phyloP scores from a whole-genome alignment of 2,329 filamentous ascomycete genomes.

The Gremmenia infestans region DNA sequence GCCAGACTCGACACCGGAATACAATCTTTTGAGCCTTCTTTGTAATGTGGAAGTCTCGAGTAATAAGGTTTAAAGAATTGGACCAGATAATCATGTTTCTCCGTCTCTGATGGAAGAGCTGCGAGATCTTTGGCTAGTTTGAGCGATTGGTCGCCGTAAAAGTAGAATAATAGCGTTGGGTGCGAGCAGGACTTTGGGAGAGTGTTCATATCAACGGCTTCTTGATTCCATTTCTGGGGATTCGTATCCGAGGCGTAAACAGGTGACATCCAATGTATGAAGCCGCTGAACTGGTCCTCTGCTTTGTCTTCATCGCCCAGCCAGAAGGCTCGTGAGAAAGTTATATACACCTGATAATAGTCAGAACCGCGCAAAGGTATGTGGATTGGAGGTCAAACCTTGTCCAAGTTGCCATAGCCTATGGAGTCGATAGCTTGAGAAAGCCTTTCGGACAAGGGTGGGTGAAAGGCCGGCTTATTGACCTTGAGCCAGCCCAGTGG shows the following conservation, averaged over 20 bases:
- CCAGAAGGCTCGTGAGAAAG: constrained; percentile 62
- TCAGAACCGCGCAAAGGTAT: constrained; percentile 1
- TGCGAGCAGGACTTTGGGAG: constrained; percentile 46
- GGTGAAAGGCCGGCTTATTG: constrained; percentile 38
- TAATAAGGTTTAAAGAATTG: constrained; percentile 60
- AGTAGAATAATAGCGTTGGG: constrained; percentile 65
- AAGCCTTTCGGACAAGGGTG: constrained; percentile 39
- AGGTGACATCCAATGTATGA: constrained; percentile 57
- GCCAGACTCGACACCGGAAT: constrained; percentile 50
- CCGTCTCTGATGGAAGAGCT: constrained; percentile 9
- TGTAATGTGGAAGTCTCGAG: constrained; percentile 56
- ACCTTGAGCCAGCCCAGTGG: constrained; percentile 47
- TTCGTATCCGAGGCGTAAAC: constrained; percentile 47
- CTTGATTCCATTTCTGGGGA: constrained; percentile 52
- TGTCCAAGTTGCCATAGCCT: constrained; percentile 46
- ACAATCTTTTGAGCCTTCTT: constrained; percentile 40
- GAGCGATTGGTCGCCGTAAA: constrained; percentile 40
- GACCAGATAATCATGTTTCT: constrained; percentile 28
- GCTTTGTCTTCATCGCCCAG: constrained; percentile 14
- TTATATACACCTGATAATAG: constrained; percentile 36
- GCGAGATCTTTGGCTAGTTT: constrained; percentile 28
- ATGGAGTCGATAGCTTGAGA: constrained; percentile 42
- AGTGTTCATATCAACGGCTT: constrained; percentile 56
- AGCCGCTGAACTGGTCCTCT: constrained; percentile 35
- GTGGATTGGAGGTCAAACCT: constrained; percentile 32